A percentile compares a stretch with the other conserved stretches of the same genome.
phyloP scores from a whole-genome alignment of 192 early-diverging fungal genomes.

The Entomortierella parvispora region DNA sequence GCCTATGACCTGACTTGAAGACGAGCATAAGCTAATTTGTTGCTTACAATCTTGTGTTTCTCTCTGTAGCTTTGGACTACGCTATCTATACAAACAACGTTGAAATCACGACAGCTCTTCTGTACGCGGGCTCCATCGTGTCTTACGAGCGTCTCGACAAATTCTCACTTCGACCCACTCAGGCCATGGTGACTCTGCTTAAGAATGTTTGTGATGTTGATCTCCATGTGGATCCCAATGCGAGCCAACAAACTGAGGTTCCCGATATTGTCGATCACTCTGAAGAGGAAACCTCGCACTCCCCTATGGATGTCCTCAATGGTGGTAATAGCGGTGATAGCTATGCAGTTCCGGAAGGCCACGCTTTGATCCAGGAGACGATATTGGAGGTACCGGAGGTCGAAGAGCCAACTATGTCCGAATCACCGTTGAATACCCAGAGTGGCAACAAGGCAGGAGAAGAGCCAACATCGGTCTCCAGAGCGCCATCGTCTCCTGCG shows the following conservation, averaged over 20 bases:
- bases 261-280: no score
- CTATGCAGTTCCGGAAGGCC: no score
- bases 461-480: no score
- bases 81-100: slow-evolving; percentile 41
- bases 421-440: no score
- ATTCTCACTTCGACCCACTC: slow-evolving; percentile 10
- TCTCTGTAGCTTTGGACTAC: slow-evolving; percentile 39
- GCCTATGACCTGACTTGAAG: not conserved
- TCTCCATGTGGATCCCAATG: not conserved
- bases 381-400: no score
- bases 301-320: no score
- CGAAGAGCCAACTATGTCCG: no score
- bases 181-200: slow-evolving; percentile 24
- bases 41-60: not conserved
- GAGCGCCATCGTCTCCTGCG: not conserved
- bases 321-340: no score
- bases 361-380: no score
- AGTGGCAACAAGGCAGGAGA: no score
- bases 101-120: slow-evolving; percentile 19
- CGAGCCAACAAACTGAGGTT: not conserved
- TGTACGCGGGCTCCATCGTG: slow-evolving; percentile 35
- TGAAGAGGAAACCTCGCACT: no score
- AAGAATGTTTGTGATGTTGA: slow-evolving; percentile 16
- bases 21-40: not conserved
- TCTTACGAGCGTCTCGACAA: slow-evolving; percentile 18